Evolutionary conservation across 2,329 filamentous ascomycete species (phyloP), one percentile per base, ranked within the genome.

Genomic region (Trichoderma citrinoviride): DNA sequence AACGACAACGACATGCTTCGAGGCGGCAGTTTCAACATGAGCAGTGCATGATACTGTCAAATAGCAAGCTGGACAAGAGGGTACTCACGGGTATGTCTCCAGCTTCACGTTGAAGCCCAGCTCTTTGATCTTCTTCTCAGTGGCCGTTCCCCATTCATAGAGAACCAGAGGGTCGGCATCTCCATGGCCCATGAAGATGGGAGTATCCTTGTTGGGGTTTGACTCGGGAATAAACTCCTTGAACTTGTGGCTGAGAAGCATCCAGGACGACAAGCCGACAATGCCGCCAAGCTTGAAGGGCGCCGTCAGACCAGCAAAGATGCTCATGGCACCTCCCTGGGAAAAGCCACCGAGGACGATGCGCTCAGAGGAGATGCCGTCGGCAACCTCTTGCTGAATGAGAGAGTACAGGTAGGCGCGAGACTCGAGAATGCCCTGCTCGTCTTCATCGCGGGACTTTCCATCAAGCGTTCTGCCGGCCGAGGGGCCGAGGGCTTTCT

Each of bases 331-430:
- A 60, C 92, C 94, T 66, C 94, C 94, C 78, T 98, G 87, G 25
- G 87, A 91, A 81, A 94, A 95, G 46, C 91, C 91, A 40, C 91
- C 94, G 7, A 98, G 79, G 19, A 98, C 86, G 72, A 99, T 93
- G 61, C 93, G 90, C 65, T 91, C 87, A 0, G 92, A 82, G 0
- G 91, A 86, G 70, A 97, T 95, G 66, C 93, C 93, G 62, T 40
- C 27, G 14, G 88, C 86, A 62, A 96, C 87, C 78, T 97, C 92
- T 67, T 87, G 81, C 73, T 92, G 87, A 76, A 98, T 91, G 60
- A 98, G 84, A 44, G 80, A 79, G 77, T 93, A 89, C 77, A 98
- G 87, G 78, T 93, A 92, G 47, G 87, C 85, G 71, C 88, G 86
- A 60, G 89, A 92, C 65, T 82, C 81, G 54, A 90, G 76, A 73